Evolutionary conservation across 2,329 filamentous ascomycete genomes (phyloP).

Genomic region (Verruconis gallopava): DNA sequence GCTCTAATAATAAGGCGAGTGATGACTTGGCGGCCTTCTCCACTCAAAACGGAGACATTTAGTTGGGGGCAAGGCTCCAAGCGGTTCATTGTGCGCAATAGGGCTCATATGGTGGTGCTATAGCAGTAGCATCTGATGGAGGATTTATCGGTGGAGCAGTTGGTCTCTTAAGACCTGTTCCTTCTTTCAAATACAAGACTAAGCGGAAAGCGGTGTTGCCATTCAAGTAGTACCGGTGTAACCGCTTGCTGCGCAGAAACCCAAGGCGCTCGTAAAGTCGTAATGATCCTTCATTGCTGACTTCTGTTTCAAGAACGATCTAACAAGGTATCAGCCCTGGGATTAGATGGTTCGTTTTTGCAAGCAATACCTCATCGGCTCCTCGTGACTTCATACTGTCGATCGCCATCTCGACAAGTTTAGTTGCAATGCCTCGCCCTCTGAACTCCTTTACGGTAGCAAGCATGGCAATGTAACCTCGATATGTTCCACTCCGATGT

Average conservation of each 20-base stretch:
- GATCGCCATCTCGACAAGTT: conserved; percentile 78
- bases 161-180: conserved; percentile 31
- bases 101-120: too few species aligned
- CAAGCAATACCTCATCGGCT: conserved; percentile 62
- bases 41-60: too few species aligned
- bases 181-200: conserved; percentile 63
- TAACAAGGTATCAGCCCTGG: conserved; percentile 16
- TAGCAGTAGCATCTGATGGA: background rate
- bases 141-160: background rate
- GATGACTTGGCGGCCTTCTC: too few species aligned
- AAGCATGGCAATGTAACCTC: conserved; percentile 97
- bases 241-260: conserved; percentile 79
- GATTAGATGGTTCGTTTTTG: background rate
- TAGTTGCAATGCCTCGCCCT: conserved; percentile 73
- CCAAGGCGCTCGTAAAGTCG: conserved; percentile 86
- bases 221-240: conserved; percentile 93
- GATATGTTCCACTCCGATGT: conserved; percentile 71
- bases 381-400: conserved; percentile 74
- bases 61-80: too few species aligned
- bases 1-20: too few species aligned
- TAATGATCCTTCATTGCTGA: conserved; percentile 80
- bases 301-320: conserved; percentile 91
- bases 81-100: too few species aligned
- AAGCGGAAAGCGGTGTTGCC: conserved; percentile 89
- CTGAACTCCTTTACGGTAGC: conserved; percentile 73